Evolutionary conservation across 306 rosid species (phyloP), one percentile per base, ranked within the genome.

Genomic region (Rosa multiflora): DNA sequence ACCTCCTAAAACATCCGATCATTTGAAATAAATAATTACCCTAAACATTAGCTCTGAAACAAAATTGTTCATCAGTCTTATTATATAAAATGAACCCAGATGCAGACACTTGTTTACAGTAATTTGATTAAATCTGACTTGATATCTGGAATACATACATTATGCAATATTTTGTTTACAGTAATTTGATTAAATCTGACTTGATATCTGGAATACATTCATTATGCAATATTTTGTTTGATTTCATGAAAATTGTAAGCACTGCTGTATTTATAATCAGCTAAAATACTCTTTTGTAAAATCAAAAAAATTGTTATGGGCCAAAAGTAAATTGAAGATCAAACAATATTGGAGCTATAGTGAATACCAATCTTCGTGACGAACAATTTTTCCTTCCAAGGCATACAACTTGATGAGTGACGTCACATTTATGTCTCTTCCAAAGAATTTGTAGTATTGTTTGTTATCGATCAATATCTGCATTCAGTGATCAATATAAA

Each of bases 311-410:
- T 32, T 32, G 37, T 32, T 44, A 44, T 13, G 14, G 46, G 8
- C 58, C 74, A 46, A 47, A 47, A 26, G 7, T 3, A 46, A 46
- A 70, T 23, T n/a, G 55, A 70, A 47, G 58, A 23, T 5, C 8
- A 4, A 9, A 47, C n/a, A 47, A 47, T 70, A 7, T 21, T 46
- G 21, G 18, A 69, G 53, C n/a, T n/a, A 21, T 20, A 51, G 63
- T 49, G 74, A 87, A 44, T 91, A 91, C 93, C 97, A 89, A 85
- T 94, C 98, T 82, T 94, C 98, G 52, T 91, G 98, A 59, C 90
- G 93, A 82, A 90, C 81, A 53, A 94, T 82, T 87, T 88, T 94
- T 23, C 97, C 96, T 17, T 94, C 88, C 21, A 77, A 92, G 13
- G 86, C 81, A 67, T 84, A 12, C 85, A 94, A 86, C 83, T 85